phyloP scores from a whole-genome alignment of 306 rosid species.

The Cucurbita argyrosperma region DNA sequence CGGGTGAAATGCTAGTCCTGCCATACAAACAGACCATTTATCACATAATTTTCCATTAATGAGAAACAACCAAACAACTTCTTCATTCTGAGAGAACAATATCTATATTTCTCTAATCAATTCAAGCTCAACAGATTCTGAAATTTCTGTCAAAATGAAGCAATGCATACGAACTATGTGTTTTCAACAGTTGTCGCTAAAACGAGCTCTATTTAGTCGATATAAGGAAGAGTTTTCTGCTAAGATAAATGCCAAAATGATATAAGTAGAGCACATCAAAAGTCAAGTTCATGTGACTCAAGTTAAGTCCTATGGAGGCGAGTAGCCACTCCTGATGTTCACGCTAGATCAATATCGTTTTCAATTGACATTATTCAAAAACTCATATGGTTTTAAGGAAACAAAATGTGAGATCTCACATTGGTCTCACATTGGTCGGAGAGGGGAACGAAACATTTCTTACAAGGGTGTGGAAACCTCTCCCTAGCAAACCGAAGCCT shows the following conservation, averaged over 20 bases:
- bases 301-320: background rate
- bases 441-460: no score
- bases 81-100: background rate
- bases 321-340: background rate
- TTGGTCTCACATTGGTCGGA: no score
- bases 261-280: background rate
- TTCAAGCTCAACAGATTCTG: background rate
- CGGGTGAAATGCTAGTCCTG: slow-evolving; percentile 97
- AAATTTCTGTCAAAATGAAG: background rate
- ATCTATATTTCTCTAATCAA: background rate
- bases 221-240: background rate
- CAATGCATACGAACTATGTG: no score
- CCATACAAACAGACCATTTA: background rate
- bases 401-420: background rate
- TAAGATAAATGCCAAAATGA: background rate
- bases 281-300: background rate
- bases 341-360: background rate
- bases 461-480: no score
- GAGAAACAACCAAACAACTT: background rate
- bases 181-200: no score
- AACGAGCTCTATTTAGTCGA: background rate
- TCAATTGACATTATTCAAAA: background rate
- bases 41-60: background rate
- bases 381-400: background rate
- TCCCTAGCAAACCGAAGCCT: no score